Base-by-base conservation (phyloP, 164 flowering plant species). In the Berberis thunbergii region DNA sequence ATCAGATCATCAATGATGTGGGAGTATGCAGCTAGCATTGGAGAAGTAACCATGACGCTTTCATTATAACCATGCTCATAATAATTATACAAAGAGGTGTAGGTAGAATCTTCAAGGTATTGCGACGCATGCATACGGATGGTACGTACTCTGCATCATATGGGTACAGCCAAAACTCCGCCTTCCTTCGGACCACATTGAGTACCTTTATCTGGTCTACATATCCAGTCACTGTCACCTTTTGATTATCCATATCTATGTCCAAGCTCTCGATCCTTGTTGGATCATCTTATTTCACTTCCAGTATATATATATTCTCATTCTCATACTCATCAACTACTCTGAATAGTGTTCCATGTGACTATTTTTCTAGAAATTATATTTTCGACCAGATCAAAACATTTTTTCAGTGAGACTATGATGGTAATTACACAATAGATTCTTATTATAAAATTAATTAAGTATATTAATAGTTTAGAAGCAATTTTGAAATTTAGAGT, bases 91-190 rank as follows among this genome's bases (percentile, higher is more conserved):
- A 84, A 74, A 2, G 86, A 67, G 0, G 81, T 40, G 54, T 61
- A 81, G 0, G 85, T 83, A 1, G 83, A 75, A 42, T 85, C 90
- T 53, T 86, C 90, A 7, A 83, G 61, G 49, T 86, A 88, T 46
- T 76, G 73, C 1, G 80, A 69, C 7, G 91, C 91, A 48, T 77
- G 26, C 26, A 26, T 26, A 26, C 26, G 26, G 26, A 84, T 0
- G 91, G 91, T 57, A 86, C 75, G 69, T 88, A 86, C 65, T 82
- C 83, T 4, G 70, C 68, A 61, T 86, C 86, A 26, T 86, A 89
- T 0, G 93, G 92, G 59, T 68, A 84, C 9, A 89, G 88, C 93
- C 96, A 89, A 52, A 82, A 82, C 79, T 89, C 96, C 0, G 96
- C 93, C 40, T 67, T 80, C 60, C 85, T 77, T 42, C 90, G 87